Base-by-base conservation (phyloP, 495 filamentous ascomycete genomes). In the Hyaloscypha hepaticicola region DNA sequence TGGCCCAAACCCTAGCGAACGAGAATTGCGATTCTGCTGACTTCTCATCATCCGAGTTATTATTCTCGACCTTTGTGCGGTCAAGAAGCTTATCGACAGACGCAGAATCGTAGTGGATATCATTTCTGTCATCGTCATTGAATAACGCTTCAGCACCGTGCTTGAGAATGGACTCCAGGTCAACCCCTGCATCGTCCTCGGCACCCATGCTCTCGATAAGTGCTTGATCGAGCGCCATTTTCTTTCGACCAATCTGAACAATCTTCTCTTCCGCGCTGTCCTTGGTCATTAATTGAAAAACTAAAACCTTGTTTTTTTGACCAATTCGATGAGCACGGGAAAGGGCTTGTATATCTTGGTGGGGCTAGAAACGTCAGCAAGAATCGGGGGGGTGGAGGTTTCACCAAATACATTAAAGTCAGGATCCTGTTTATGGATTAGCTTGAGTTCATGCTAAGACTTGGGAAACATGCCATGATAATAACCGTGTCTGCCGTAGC, bases 401-500 rank as follows among this genome's bases (percentile, higher is more conserved):
- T 21, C 9, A 34, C 1, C 12, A 45, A 9, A 59, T 52, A 69
- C 66, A 68, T 99, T 99, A 78, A 96, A 98, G 70, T 99, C 95
- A 0, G 95, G 96, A 71, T 99, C 95, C 67, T 66, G 24, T 31
- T 21, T 16, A 38, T 1, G 8, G 49, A 28, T 65, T 60, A 69
- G 60, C 22, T 27, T 14, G 11, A 26, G 33, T 14, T 27, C 2
- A 33, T 28, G 3, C 0, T 12, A 61, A 50, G 5, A 7, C 3
- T 11, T 55, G 22, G 41, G 8, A 25, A 29, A 45, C 61, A 38
- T 61, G 65, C 66, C 68, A 97, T 87, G 55, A 99, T 97, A 60
- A 99, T 97, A 66, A 99, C 95, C 0, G 96, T 99, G 70, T 99
- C 95, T 3, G 95, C 95, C 29, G 92, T 96, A 0, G 96, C 95